Percentiles rank a stretch among this genome's conserved stretches.
These are phyloP conservation scores for Sarocladiaceae sp. DNA, from an alignment of 2,329 filamentous ascomycete species.

Conservation along the genomic window DNA sequence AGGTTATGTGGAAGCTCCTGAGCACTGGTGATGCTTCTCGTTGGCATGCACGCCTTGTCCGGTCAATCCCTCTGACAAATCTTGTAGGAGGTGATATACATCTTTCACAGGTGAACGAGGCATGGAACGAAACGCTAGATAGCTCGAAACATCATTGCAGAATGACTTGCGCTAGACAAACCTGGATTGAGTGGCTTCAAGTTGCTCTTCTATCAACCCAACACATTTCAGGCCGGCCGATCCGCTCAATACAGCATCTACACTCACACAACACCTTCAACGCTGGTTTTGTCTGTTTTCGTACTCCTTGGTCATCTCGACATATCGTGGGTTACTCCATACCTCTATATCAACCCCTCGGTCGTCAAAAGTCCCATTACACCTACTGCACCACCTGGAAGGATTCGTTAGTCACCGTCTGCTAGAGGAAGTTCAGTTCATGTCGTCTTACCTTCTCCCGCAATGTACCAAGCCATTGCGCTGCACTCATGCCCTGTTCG, in stretches of 20 bases:
- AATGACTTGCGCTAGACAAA: too few relatives aligned
- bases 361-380: conserved; percentile 1
- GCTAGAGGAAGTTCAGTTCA: neutral
- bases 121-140: too few relatives aligned
- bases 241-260: neutral
- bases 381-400: conserved; percentile 29
- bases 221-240: conserved; percentile 2
- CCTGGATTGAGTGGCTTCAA: too few relatives aligned
- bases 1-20: too few relatives aligned
- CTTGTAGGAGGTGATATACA: too few relatives aligned
- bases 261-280: neutral
- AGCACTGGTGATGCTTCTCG: too few relatives aligned
- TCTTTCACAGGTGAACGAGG: too few relatives aligned
- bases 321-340: neutral
- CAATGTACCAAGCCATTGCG: conserved; percentile 86
- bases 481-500: conserved; percentile 86
- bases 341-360: conserved; percentile 8
- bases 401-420: neutral
- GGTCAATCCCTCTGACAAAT: too few relatives aligned
- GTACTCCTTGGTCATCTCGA: neutral
- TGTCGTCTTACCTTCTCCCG: conserved; percentile 74
- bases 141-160: too few relatives aligned
- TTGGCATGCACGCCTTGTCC: too few relatives aligned
- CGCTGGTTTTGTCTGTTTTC: neutral
- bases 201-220: conserved; percentile 6